A percentile compares a stretch with the other conserved stretches of the same genome.
Evolutionary conservation across 371 early-diverging fungal species (phyloP).

Genomic region (Batrachochytrium dendrobatidis): DNA sequence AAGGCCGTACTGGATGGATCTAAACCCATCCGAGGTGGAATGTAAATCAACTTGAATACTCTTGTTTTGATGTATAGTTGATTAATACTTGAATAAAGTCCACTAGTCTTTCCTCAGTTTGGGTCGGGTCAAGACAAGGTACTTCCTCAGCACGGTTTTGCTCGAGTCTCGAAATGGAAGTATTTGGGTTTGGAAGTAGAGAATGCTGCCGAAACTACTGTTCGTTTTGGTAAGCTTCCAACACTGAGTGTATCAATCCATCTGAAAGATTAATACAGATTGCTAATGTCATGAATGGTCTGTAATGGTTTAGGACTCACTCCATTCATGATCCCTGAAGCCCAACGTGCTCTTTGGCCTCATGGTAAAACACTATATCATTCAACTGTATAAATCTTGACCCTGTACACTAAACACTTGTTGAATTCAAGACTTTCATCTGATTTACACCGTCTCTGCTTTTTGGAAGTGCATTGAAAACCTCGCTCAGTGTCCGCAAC

Average conservation of each 20-base stretch:
- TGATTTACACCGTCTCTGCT: slow-evolving; percentile 77
- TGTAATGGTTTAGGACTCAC: too few relatives aligned
- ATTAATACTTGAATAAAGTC: slow-evolving; percentile 28
- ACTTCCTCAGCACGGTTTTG: slow-evolving; percentile 81
- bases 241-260: too few relatives aligned
- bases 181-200: slow-evolving; percentile 34
- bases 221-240: slow-evolving; percentile 41
- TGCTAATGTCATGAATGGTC: too few relatives aligned
- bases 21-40: slow-evolving; percentile 83
- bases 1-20: slow-evolving; percentile 66
- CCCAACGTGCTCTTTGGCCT: slow-evolving; percentile 40
- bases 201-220: slow-evolving; percentile 49
- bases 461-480: slow-evolving; percentile 53
- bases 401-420: neutral
- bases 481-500: slow-evolving; percentile 64
- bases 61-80: neutral
- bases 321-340: slow-evolving; percentile 43
- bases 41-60: slow-evolving; percentile 12
- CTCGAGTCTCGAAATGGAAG: slow-evolving; percentile 36
- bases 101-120: slow-evolving; percentile 78
- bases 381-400: slow-evolving; percentile 2
- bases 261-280: too few relatives aligned
- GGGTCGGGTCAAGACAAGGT: slow-evolving; percentile 51
- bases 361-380: slow-evolving; percentile 23
- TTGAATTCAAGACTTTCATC: slow-evolving; percentile 47